Evolutionary conservation across 148 eudicot species (phyloP), one percentile per base, ranked within the genome.

Genomic region (Silene uniflora): DNA sequence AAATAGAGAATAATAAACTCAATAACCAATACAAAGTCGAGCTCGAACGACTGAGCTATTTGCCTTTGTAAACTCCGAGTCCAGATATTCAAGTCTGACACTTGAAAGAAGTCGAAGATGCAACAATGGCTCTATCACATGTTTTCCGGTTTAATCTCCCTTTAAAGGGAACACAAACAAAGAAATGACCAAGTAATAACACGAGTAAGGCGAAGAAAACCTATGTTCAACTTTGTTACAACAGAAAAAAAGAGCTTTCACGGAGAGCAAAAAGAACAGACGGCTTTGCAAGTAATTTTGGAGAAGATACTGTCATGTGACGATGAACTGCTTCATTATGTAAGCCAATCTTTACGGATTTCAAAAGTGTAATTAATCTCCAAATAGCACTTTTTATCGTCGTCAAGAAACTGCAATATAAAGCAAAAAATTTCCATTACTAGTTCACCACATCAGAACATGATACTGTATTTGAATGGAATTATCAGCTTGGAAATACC

Each of bases 361-460:
- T 88, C 89, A 27, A 86, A 88, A 12, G 86, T 82, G 73, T 88
- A 88, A 79, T 83, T 84, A 81, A 88, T 86, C 82, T 88, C 91
- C 79, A 88, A 77, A 79, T 88, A 86, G 77, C 91, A 84, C 78
- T 86, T 86, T 73, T 88, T 84, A 62, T 86, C 91, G 72, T 88
- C 91, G 65, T 86, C 91, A n/a, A 88, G 75, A 75, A 88, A 88
- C 91, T 88, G 85, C 71, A 85, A 67, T 69, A 35, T n/a, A 5
- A 42, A 64, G n/a, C 60, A n/a, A 5, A 16, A 16, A 44, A 46
- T 1, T 6, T 49, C 12, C 58, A 72, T 10, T 14, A 10, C 13
- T 10, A 47, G 14, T 11, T 49, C 5, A 35, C 6, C 5, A 35
- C 6, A 35, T 35, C 39, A 35, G 4, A 35, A 35, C 5, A 35